Evolutionary conservation across 257 asterid species (phyloP).

Genomic region (Lantana camara): DNA sequence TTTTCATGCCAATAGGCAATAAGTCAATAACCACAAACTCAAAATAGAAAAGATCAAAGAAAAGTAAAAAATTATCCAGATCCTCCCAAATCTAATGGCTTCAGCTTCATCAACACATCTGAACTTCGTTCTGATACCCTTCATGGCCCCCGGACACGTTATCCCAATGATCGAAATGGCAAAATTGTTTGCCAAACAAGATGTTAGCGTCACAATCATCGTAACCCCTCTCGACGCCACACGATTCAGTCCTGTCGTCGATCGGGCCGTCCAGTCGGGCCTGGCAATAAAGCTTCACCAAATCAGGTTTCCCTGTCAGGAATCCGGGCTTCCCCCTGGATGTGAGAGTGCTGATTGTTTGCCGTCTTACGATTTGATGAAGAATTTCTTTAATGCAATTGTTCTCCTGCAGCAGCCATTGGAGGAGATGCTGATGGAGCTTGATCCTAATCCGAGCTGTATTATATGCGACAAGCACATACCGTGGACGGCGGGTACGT

Average conservation of each 20-base stretch:
- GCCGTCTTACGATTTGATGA: constrained; percentile 35
- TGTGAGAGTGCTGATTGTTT: constrained; percentile 52
- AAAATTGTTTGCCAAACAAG: constrained; percentile 33
- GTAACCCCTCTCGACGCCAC: constrained; percentile 43
- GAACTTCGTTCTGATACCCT: constrained; percentile 21
- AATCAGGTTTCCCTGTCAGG: constrained; percentile 40
- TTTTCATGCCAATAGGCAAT: background rate
- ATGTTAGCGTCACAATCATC: constrained; percentile 32
- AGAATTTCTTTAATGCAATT: constrained; percentile 40
- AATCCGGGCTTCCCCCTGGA: constrained; percentile 46
- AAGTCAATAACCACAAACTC: background rate
- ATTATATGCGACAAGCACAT: constrained; percentile 45
- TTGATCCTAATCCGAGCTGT: constrained; percentile 44
- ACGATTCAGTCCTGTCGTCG: constrained; percentile 32
- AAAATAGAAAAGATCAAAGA: background rate
- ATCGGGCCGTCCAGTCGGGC: constrained; percentile 22
- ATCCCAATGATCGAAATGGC: constrained; percentile 57
- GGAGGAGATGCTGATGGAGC: constrained; percentile 29
- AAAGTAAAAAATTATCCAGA: too few relatives aligned
- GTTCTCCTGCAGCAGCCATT: constrained; percentile 36
- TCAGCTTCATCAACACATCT: background rate
- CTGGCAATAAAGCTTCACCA: constrained; percentile 36
- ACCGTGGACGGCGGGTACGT: constrained; percentile 44
- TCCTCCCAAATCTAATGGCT: background rate
- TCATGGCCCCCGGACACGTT: constrained; percentile 45